Evolutionary conservation across 2,329 filamentous ascomycete species (phyloP).

Genomic region (Exophiala sideris): DNA sequence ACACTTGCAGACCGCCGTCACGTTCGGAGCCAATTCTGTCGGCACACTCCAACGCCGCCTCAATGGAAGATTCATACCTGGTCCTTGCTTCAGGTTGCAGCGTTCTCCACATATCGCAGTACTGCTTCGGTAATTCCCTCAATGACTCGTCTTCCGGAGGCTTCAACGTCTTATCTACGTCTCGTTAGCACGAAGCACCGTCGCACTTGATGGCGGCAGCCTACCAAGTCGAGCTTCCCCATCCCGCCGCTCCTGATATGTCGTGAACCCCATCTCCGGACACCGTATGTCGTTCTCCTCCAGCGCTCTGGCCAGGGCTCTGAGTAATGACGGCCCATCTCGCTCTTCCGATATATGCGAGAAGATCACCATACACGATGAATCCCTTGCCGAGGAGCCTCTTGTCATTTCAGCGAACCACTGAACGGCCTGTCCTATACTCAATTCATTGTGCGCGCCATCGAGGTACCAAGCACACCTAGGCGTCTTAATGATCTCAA

Average conservation of each 20-base stretch:
- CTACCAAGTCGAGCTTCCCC: conserved; percentile 3
- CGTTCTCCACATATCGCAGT: conserved; percentile 1
- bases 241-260: conserved; percentile 5
- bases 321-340: background rate
- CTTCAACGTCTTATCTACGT: background rate
- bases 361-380: conserved; percentile 5
- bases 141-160: background rate
- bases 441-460: conserved; percentile 11
- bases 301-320: background rate
- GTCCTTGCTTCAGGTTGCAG: background rate
- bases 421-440: conserved; percentile 5
- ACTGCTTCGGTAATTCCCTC: background rate
- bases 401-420: conserved; percentile 1
- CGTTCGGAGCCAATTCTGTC: background rate
- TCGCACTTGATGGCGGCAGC: background rate
- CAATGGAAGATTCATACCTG: background rate
- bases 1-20: conserved; percentile 17
- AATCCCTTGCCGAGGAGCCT: background rate
- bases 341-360: conserved; percentile 4
- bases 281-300: background rate
- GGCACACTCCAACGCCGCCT: conserved; percentile 3
- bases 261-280: conserved; percentile 2
- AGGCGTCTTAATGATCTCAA: background rate
- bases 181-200: background rate
- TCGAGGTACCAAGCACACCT: conserved; percentile 5